Base-by-base conservation (phyloP, 805 yeast species). In the Suhomyces xylopsoci region DNA sequence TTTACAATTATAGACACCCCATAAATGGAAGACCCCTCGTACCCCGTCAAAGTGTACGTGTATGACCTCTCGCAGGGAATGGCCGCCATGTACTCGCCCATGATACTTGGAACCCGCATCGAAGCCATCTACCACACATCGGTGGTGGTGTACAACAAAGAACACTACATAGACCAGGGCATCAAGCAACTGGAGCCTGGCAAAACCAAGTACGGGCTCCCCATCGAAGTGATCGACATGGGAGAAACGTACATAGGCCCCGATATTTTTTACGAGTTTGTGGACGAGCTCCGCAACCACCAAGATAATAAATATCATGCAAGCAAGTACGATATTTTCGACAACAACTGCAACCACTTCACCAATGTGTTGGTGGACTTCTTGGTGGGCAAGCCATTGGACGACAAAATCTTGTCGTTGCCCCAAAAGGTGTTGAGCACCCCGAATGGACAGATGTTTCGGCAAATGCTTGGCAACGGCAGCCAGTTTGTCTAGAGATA, bases 41-140 rank as follows among this genome's bases (percentile, higher is more conserved):
- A 54, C 51, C 68, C 75, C 3, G 87, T 83, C 8, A 67, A 81
- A 57, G 77, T 83, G 3, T 80, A 81, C 60, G 85, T 85, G 9
- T 85, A 85, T 59, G 90, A 85, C 58, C 74, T 85, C 19, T 81
- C 88, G 1, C 76, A 71, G 28, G 90, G 90, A 0, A 62, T 85
- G 54, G 90, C 90, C 5, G 71, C 77, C 9, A 59, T 71, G 19
- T 71, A 79, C 58, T 73, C 85, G 4, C 78, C 73, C 15, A 72
- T 74, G 65, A 60, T 85, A 7, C 64, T 85, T 1, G 90, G 89
- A 5, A 61, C 66, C n/a, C 60, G 64, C 7, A 62, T 82, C 7
- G 88, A 84, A 26, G 90, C 89, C 12, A 77, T 85, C 6, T 86
- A 85, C 74, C 90, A 85, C 63, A 84, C 89, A 0, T 76, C 83